Base-by-base conservation (phyloP, 2,329 filamentous ascomycete genomes). In the Penicillium occitanis region DNA sequence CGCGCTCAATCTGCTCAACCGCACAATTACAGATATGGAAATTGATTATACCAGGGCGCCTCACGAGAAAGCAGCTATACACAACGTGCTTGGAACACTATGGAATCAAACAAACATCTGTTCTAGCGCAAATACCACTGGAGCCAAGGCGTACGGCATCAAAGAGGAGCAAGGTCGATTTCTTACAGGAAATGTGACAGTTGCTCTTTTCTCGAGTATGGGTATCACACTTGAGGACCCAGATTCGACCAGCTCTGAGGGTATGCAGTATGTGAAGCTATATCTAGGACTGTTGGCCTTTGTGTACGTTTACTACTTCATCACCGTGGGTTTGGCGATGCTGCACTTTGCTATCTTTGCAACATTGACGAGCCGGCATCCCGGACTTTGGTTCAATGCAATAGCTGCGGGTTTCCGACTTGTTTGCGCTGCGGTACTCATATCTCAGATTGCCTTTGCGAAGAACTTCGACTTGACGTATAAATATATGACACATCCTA, bases 281-380 rank as follows among this genome's bases (percentile, higher is more conserved):
- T 80, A 79, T 65, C 72, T 79, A 67, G 72, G 75, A 44, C 68
- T 79, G 3, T 68, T 80, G 11, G 73, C 69, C 1, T 79, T 80
- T 68, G 78, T 80, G 11, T 79, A 78, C 66, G 68, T 78, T 19
- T 80, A 79, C 65, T 80, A 76, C 68, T 79, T 80, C 58, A 59
- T 73, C 19, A 76, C 76, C 13, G 76, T 78, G 10, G 71, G 75
- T 22, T 61, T 78, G 22, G 70, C 74, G 4, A 77, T 80, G 76
- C 70, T 73, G 30, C 70, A 79, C 48, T 77, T 80, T 64, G 74
- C 75, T 1, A 69, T 70, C 17, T 79, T 80, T 66, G 67, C 72
- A 14, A 55, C 71, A 6, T 68, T 80, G 19, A 71, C 72, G 6
- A 70, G 68, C 46, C 75, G 73, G 6, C 73, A 77, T 64, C 64